These are phyloP conservation scores for Coelastrella sp. DNA, from an alignment of 139 green algal species.

Conservation along the genomic window DNA sequence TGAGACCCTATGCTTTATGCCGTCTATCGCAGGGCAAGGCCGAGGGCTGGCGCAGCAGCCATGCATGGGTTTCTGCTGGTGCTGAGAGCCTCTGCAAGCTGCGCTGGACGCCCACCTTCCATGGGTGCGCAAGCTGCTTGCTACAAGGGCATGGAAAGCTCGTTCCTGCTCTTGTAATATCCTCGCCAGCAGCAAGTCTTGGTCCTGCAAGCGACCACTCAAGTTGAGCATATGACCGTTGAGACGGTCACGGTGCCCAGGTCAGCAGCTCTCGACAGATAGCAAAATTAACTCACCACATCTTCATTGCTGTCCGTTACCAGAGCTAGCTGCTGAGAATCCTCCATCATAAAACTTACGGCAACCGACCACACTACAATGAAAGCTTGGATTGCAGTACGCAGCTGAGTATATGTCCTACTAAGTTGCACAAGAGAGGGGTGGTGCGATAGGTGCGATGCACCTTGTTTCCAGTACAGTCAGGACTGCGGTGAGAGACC, in stretches of 20 bases:
- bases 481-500: too few species aligned
- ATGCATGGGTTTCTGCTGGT: too few species aligned
- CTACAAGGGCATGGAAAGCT: neutral
- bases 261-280: neutral
- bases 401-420: too few species aligned
- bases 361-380: too few species aligned
- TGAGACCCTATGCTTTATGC: too few species aligned
- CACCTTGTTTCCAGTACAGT: too few species aligned
- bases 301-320: neutral
- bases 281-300: neutral
- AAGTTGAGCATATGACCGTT: neutral
- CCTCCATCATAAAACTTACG: neutral
- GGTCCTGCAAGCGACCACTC: neutral
- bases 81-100: neutral
- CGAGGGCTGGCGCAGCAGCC: too few species aligned
- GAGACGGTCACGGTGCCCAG: neutral
- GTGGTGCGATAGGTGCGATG: too few species aligned
- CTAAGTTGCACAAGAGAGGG: too few species aligned
- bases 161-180: slow-evolving; percentile 25
- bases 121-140: neutral
- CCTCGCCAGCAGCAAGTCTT: slow-evolving; percentile 23
- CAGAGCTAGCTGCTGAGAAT: neutral
- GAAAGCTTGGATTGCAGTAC: too few species aligned
- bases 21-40: too few species aligned
- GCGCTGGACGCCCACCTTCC: neutral